Percentiles rank a stretch among this genome's conserved stretches.
phyloP scores from a whole-genome alignment of 2,329 filamentous ascomycete species.

The Colletotrichum agaves region DNA sequence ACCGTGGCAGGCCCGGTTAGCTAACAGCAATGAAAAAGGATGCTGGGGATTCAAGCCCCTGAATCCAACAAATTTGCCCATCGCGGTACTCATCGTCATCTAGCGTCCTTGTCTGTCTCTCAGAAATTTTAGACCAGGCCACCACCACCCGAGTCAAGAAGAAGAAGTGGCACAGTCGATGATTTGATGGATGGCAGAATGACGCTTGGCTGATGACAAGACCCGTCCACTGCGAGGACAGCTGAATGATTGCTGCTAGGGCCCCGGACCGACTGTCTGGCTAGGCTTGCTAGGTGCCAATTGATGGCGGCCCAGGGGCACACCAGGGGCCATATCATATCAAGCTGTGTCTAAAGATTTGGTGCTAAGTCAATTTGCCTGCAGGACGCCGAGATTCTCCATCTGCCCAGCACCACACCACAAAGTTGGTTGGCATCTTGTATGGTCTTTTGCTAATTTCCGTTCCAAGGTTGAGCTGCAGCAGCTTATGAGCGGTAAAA shows the following conservation, averaged over 20 bases:
- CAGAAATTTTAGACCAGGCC: conserved; percentile 2
- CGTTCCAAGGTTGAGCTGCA: conserved; percentile 37
- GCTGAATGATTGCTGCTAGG: conserved; percentile 20
- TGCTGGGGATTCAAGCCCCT: conserved; percentile 7
- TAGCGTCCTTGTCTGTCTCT: conserved; percentile 24
- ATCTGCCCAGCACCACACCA: too few relatives aligned
- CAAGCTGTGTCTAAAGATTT: conserved; percentile 33
- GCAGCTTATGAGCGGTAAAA: conserved; percentile 31
- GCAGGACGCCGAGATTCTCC: conserved; percentile 36
- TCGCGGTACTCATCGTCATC: not conserved
- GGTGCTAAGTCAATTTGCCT: conserved; percentile 31
- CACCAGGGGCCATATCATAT: conserved; percentile 32
- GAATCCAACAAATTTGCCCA: conserved; percentile 17
- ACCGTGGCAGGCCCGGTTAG: not conserved
- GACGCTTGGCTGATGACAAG: conserved; percentile 31
- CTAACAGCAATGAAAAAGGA: not conserved
- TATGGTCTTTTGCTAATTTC: conserved; percentile 37
- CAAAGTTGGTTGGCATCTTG: conserved; percentile 35
- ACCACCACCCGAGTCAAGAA: conserved; percentile 21
- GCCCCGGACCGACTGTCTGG: conserved; percentile 14
- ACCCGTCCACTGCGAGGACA: conserved; percentile 10
- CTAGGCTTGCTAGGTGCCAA: conserved; percentile 17
- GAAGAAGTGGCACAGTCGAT: conserved; percentile 27
- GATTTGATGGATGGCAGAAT: conserved; percentile 29
- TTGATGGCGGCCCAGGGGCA: conserved; percentile 17